A percentile compares a stretch with the other conserved stretches of the same genome.
phyloP scores from a whole-genome alignment of 2,329 filamentous ascomycete genomes.

The Colletotrichum graminicola region DNA sequence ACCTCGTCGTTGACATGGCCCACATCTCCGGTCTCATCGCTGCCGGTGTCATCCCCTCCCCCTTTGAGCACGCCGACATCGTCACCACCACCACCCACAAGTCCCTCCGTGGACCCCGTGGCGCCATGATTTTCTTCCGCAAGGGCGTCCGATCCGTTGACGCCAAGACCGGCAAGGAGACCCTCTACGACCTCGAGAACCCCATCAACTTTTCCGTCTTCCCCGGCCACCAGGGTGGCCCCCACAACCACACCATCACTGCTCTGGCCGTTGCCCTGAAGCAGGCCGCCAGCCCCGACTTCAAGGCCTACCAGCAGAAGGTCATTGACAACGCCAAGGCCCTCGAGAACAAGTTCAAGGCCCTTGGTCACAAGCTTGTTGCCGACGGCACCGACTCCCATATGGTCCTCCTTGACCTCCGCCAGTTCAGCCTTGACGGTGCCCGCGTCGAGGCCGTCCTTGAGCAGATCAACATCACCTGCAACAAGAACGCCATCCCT shows the following conservation, averaged over 20 bases:
- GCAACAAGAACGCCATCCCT: conserved; percentile 99
- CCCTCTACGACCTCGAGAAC: conserved; percentile 91
- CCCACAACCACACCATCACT: conserved; percentile 99
- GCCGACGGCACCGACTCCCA: conserved; percentile 97
- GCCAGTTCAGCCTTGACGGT: conserved; percentile 87
- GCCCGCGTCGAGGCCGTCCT: conserved; percentile 96
- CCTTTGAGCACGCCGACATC: conserved; percentile 92
- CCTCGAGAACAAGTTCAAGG: conserved; percentile 86
- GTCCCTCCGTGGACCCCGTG: conserved; percentile 95
- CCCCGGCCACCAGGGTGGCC: conserved; percentile 97
- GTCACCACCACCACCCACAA: conserved; percentile 99
- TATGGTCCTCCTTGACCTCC: conserved; percentile 95
- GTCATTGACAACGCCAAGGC: conserved; percentile 95
- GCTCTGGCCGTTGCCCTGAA: conserved; percentile 94
- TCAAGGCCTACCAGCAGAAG: conserved; percentile 93
- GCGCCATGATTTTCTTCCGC: conserved; percentile 99
- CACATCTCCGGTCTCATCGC: conserved; percentile 98
- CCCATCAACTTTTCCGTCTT: conserved; percentile 99
- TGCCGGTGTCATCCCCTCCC: conserved; percentile 91
- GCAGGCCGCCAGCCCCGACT: conserved; percentile 91
- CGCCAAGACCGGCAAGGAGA: conserved; percentile 90
- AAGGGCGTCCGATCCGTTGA: conserved; percentile 94
- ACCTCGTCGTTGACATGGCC: conserved; percentile 97
- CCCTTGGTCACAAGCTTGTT: conserved; percentile 92
- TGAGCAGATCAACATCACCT: conserved; percentile 98